These are phyloP conservation scores for Mycena vitilis DNA, from an alignment of 768 basidiomycete species.

Conservation along the genomic window DNA sequence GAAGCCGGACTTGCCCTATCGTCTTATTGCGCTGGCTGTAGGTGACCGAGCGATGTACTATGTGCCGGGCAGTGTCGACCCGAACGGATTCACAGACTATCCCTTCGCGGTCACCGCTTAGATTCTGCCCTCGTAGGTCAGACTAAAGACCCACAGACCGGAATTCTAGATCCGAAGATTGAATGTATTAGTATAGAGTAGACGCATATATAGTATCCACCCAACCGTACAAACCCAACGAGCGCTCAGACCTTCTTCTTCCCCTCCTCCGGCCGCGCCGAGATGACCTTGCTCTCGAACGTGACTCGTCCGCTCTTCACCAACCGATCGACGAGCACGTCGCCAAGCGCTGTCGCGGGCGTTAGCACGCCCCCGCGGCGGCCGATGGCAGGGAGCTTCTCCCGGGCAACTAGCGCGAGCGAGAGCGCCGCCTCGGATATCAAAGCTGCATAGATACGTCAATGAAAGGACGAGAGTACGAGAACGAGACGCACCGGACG, in stretches of 20 bases:
- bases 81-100: too few species aligned
- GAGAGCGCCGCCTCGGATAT: conserved; percentile 84
- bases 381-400: conserved; percentile 66
- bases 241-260: conserved; percentile 39
- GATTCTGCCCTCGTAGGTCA: too few species aligned
- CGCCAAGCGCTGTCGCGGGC: conserved; percentile 84
- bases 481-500: conserved; percentile 8
- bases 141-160: too few species aligned
- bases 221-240: background rate
- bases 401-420: conserved; percentile 66
- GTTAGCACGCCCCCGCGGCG: conserved; percentile 84
- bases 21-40: too few species aligned
- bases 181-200: background rate
- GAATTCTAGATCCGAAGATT: background rate
- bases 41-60: too few species aligned
- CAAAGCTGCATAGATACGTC: conserved; percentile 48
- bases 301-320: conserved; percentile 66
- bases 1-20: too few species aligned
- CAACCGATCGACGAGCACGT: conserved; percentile 77
- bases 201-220: background rate
- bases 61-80: too few species aligned
- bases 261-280: conserved; percentile 34
- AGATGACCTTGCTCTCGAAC: conserved; percentile 64
- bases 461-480: background rate
- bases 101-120: too few species aligned